Conservation (phyloP, 257 asterid species). For the Fraxinus americana region DNA sequence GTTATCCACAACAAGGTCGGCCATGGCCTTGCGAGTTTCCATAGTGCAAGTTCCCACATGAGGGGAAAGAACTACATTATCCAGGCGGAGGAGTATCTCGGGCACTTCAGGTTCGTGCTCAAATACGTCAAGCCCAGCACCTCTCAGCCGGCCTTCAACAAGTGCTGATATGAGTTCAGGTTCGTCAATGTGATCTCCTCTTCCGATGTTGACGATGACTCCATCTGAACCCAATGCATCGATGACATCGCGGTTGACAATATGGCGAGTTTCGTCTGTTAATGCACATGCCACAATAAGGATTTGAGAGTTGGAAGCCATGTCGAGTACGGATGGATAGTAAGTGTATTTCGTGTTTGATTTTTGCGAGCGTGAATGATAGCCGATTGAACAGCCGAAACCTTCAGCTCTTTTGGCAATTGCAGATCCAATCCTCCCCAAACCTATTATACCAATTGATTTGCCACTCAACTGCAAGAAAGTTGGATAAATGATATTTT, state of each 20-base stretch:
- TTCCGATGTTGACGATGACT: conserved; percentile 56
- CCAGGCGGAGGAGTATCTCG: conserved; percentile 40
- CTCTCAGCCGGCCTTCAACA: conserved; percentile 58
- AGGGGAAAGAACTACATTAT: conserved; percentile 65
- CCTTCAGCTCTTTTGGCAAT: conserved; percentile 75
- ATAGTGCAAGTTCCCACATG: conserved; percentile 57
- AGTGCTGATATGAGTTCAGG: conserved; percentile 62
- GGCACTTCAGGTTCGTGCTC: conserved; percentile 71
- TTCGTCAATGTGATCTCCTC: conserved; percentile 69
- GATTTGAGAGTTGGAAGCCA: conserved; percentile 62
- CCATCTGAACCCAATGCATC: conserved; percentile 60
- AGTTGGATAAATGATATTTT: not conserved
- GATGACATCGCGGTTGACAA: conserved; percentile 59
- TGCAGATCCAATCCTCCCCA: conserved; percentile 82
- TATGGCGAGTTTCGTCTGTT: conserved; percentile 55
- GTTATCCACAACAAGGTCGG: conserved; percentile 64
- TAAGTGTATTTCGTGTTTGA: conserved; percentile 42
- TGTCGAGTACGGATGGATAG: conserved; percentile 43
- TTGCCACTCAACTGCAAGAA: conserved; percentile 65
- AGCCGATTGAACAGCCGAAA: conserved; percentile 62
- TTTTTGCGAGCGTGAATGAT: conserved; percentile 60
- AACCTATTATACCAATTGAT: conserved; percentile 69
- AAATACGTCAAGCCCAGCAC: conserved; percentile 73
- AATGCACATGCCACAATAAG: conserved; percentile 62
- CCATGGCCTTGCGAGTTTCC: conserved; percentile 64